Evolutionary conservation across 306 rosid species (phyloP), one percentile per base, ranked within the genome.

Genomic region (Hippophae gyantsensis): DNA sequence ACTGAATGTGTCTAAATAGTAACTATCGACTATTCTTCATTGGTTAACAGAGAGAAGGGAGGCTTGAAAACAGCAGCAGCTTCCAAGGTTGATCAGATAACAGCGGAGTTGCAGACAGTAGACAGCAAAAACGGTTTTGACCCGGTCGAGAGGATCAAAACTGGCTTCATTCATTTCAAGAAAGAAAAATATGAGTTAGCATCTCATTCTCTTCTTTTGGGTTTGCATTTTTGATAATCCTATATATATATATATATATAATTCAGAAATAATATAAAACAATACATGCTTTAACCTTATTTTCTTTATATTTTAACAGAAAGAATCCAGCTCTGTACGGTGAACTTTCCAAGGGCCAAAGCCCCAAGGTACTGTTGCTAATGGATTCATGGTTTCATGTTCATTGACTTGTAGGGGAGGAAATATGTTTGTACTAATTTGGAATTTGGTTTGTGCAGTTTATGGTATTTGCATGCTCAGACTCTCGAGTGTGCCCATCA

Each of bases 401-500:
- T 3, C 13, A 40, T 13, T 42, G 0, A 41, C 8, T 47, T 47
- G 10, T 9, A 47, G n/a, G n/a, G n/a, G n/a, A 6, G 8, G 8
- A 47, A 47, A 47, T 47, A 3, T 10, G 50, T 47, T 9, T 47
- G 50, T 9, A 47, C 2, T 10, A 47, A 9, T 10, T 10, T 47
- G n/a, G 6, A 9, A 5, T 53, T 7, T 45, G 4, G 2, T 3
- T 62, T 61, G 41, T 72, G 76, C 79, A 92, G 99, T 93, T 65
- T 48, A 93, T 93, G 99, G 74, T 88, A 69, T 93, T 93, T 84
- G 97, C 99, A 12, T 93, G 99, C 89, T 80, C 97, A 27, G 99
- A 93, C 78, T 93, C 99, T 11, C 81, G 99, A 60, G 99, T 93
- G 1, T 93, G 99, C 69, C 99, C 99, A 63, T 93, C 99, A 50